phyloP scores from a whole-genome alignment of 768 basidiomycete species.

The Auricularia sp. region DNA sequence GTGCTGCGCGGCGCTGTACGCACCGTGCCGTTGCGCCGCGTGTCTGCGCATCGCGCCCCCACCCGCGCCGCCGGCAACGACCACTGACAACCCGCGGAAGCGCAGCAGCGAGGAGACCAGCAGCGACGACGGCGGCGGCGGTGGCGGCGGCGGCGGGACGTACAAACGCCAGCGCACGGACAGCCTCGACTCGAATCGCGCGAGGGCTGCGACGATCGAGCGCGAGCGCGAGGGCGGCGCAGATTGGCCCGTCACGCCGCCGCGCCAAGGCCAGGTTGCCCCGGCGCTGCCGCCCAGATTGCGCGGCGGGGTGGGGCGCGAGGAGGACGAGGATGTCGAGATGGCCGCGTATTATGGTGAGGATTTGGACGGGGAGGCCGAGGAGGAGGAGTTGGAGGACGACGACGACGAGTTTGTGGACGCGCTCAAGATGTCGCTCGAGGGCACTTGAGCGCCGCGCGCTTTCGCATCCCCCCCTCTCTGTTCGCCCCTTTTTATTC shows the following conservation, averaged over 20 bases:
- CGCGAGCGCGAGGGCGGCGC: not conserved
- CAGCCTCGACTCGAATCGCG: not conserved
- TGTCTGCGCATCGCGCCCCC: not conserved
- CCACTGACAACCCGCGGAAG: not conserved
- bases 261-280: not conserved
- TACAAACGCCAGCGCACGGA: not conserved
- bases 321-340: not conserved
- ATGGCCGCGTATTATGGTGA: not conserved
- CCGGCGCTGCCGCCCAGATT: not conserved
- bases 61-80: not conserved
- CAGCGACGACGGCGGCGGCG: not conserved
- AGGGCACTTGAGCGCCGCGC: no score
- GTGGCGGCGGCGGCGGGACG: not conserved
- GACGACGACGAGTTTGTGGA: not conserved
- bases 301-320: no score
- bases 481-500: no score
- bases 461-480: no score
- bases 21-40: no score
- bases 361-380: not conserved
- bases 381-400: not conserved
- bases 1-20: no score
- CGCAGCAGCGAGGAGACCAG: not conserved
- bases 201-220: not conserved
- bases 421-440: no score
- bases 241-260: not conserved